Evolutionary conservation across 257 asterid species (phyloP).

Genomic region (Solanum dulcamara): DNA sequence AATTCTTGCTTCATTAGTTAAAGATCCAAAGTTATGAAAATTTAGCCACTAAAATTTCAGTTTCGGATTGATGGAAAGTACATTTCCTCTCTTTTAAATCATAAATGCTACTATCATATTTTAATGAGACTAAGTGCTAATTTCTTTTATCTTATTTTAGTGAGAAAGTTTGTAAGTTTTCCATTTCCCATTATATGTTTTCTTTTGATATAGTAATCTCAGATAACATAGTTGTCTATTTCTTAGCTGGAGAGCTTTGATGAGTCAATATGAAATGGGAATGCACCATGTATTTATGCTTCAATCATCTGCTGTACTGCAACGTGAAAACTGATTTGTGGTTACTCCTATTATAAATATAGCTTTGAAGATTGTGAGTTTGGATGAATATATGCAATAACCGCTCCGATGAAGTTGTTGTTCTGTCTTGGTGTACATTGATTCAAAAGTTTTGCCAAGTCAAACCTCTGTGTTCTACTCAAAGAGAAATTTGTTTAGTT

Average conservation of each 20-base stretch:
- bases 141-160: background rate
- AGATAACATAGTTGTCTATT: background rate
- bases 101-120: too few relatives aligned
- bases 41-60: background rate
- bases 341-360: background rate
- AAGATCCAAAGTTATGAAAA: background rate
- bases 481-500: background rate
- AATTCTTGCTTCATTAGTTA: background rate
- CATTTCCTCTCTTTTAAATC: background rate
- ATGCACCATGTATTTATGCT: background rate
- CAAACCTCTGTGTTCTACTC: background rate
- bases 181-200: background rate
- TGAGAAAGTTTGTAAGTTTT: background rate
- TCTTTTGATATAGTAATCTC: background rate
- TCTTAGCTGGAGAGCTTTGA: background rate
- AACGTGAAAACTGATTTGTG: background rate
- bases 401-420: background rate
- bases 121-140: too few relatives aligned
- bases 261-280: background rate
- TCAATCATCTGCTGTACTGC: background rate
- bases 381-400: background rate
- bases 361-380: background rate
- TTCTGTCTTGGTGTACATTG: background rate
- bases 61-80: background rate
- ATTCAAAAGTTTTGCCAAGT: background rate